Evolutionary conservation across 2,329 filamentous ascomycete species (phyloP).

Genomic region (Lasiodiplodia gonubiensis): DNA sequence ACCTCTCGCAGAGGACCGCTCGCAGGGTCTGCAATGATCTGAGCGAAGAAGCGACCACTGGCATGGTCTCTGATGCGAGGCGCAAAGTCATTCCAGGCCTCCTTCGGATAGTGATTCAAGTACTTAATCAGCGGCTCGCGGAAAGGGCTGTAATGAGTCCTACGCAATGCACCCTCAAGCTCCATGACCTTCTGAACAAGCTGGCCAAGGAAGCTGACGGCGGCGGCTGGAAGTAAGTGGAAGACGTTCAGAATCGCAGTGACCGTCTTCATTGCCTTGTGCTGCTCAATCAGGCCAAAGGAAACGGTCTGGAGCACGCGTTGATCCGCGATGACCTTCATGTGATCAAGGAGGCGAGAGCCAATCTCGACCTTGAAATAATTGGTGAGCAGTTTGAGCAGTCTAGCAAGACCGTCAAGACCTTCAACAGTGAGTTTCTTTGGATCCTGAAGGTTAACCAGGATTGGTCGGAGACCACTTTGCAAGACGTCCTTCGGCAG

Average conservation of each 20-base stretch:
- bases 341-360: slow-evolving; percentile 87
- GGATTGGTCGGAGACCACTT: slow-evolving; percentile 89
- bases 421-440: slow-evolving; percentile 88
- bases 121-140: slow-evolving; percentile 89
- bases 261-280: slow-evolving; percentile 90
- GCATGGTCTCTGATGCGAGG: slow-evolving; percentile 80
- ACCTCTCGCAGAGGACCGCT: slow-evolving; percentile 77
- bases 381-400: slow-evolving; percentile 90
- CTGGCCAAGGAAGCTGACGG: slow-evolving; percentile 87
- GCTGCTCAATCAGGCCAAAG: slow-evolving; percentile 93
- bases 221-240: slow-evolving; percentile 88
- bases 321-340: slow-evolving; percentile 86
- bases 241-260: slow-evolving; percentile 96
- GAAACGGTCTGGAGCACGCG: slow-evolving; percentile 84
- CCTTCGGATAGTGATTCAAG: slow-evolving; percentile 88
- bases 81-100: slow-evolving; percentile 83
- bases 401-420: slow-evolving; percentile 85
- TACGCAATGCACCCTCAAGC: slow-evolving; percentile 80
- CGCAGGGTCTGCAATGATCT: slow-evolving; percentile 77
- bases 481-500: slow-evolving; percentile 94
- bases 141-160: slow-evolving; percentile 92
- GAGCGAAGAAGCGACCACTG: slow-evolving; percentile 89
- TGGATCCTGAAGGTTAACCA: slow-evolving; percentile 94
- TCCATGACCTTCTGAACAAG: slow-evolving; percentile 90
- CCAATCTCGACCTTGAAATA: slow-evolving; percentile 99